A percentile compares a stretch with the other conserved stretches of the same genome.
These are phyloP conservation scores for Umbilicus rupestris DNA, from an alignment of 164 flowering plant genomes.

Conservation along the genomic window DNA sequence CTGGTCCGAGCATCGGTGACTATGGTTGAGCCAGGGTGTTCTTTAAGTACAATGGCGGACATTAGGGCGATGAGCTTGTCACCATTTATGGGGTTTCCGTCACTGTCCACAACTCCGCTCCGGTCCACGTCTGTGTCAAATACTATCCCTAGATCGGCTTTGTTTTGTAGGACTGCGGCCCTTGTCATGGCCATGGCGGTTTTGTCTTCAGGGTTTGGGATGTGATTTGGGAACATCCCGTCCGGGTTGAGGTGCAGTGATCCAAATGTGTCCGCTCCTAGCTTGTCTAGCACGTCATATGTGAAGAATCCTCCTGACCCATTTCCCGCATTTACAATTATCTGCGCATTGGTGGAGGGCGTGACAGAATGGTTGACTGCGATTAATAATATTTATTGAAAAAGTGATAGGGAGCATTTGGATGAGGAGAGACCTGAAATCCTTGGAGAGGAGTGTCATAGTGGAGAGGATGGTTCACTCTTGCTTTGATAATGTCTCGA, in stretches of 20 bases:
- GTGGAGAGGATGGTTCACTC: slow-evolving; percentile 69
- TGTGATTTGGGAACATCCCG: slow-evolving; percentile 96
- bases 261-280: slow-evolving; percentile 87
- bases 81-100: slow-evolving; percentile 77
- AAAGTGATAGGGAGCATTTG: no score
- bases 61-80: slow-evolving; percentile 83
- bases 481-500: slow-evolving; percentile 66
- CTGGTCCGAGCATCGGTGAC: slow-evolving; percentile 91
- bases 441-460: slow-evolving; percentile 77
- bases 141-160: slow-evolving; percentile 76
- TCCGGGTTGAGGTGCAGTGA: slow-evolving; percentile 84
- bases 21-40: slow-evolving; percentile 68
- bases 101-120: slow-evolving; percentile 78
- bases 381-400: no score
- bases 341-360: slow-evolving; percentile 33
- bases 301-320: slow-evolving; percentile 98
- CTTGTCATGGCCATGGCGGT: slow-evolving; percentile 74
- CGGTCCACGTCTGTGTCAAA: slow-evolving; percentile 93
- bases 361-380: no score
- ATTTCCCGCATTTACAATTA: slow-evolving; percentile 92
- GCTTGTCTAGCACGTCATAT: slow-evolving; percentile 81
- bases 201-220: slow-evolving; percentile 91
- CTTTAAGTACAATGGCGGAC: slow-evolving; percentile 70
- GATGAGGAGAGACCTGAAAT: slow-evolving; percentile 43
- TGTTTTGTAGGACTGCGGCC: slow-evolving; percentile 51